These are phyloP conservation scores for Crithidia thermophila DNA, from an alignment of 208 protist genomes.

Conservation along the genomic window DNA sequence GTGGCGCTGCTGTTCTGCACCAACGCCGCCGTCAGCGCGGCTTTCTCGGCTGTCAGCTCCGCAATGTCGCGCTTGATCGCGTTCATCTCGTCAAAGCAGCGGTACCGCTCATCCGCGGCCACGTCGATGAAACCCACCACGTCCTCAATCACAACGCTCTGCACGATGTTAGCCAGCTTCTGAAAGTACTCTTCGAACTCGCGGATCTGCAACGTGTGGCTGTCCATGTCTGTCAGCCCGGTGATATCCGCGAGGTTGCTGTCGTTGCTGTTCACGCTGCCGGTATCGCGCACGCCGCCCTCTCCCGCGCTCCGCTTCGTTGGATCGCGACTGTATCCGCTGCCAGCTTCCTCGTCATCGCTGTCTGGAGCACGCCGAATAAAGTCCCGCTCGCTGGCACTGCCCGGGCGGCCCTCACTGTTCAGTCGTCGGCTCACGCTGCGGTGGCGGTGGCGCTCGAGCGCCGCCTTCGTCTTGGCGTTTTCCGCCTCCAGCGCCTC, in stretches of 20 bases:
- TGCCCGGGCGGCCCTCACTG: background rate
- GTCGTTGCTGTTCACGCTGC: background rate
- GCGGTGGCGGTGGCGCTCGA: slow-evolving; percentile 10
- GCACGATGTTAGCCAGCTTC: slow-evolving; percentile 50
- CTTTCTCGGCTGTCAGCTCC: slow-evolving; percentile 35
- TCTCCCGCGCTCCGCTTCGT: background rate
- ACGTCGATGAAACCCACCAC: slow-evolving; percentile 62
- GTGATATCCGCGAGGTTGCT: no score
- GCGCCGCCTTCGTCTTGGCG: slow-evolving; percentile 11
- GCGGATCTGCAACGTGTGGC: slow-evolving; percentile 3
- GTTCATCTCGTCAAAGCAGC: slow-evolving; percentile 57
- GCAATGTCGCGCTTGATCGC: slow-evolving; percentile 44
- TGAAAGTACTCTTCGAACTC: slow-evolving; percentile 58
- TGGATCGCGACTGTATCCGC: no score
- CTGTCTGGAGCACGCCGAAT: background rate
- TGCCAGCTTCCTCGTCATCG: background rate
- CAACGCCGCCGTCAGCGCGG: slow-evolving; percentile 22
- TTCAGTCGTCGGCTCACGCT: background rate
- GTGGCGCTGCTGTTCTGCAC: background rate
- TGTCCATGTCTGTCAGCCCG: slow-evolving; percentile 4
- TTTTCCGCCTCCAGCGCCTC: slow-evolving; percentile 42
- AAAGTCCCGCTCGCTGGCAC: slow-evolving; percentile 4
- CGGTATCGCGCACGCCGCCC: background rate
- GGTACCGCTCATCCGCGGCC: slow-evolving; percentile 52
- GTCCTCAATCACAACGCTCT: slow-evolving; percentile 45